These are phyloP conservation scores for Chalciporus chontae DNA, from an alignment of 768 basidiomycete genomes.

Conservation along the genomic window DNA sequence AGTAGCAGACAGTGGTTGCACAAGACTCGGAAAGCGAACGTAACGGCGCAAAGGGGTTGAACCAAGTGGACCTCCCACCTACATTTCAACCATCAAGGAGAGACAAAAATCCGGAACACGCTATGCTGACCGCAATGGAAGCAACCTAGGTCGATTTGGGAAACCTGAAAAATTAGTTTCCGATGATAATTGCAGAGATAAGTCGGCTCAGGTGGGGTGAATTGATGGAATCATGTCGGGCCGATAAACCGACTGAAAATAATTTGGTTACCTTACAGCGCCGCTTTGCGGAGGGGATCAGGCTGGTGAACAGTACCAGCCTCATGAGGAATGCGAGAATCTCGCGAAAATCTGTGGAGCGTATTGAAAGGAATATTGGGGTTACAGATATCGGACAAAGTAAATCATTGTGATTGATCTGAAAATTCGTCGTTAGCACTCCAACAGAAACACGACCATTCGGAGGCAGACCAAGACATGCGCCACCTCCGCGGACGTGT, in stretches of 20 bases:
- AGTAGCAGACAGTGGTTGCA: neutral
- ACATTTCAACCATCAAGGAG: neutral
- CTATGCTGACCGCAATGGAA: neutral
- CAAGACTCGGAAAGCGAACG: constrained; percentile 1
- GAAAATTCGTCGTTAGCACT: constrained; percentile 6
- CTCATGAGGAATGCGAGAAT: neutral
- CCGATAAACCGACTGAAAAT: neutral
- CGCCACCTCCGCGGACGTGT: constrained; percentile 1
- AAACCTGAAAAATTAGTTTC: neutral
- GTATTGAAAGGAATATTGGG: constrained; percentile 5
- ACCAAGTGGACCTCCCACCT: neutral
- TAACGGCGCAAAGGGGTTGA: neutral
- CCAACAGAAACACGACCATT: neutral
- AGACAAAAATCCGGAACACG: neutral
- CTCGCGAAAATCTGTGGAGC: neutral
- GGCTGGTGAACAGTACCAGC: neutral
- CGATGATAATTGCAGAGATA: constrained; percentile 2
- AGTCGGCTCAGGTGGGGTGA: constrained; percentile 1
- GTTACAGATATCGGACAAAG: constrained; percentile 15
- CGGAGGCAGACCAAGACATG: neutral
- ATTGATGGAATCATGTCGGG: constrained; percentile 1
- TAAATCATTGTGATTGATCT: constrained; percentile 8
- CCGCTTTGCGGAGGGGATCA: neutral
- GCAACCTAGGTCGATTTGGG: neutral
- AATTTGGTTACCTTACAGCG: constrained; percentile 1